Percentiles rank a stretch among this genome's conserved stretches.
Evolutionary conservation across 1,284 basidiomycete species (phyloP).

Genomic region (Malassezia dermatis): DNA sequence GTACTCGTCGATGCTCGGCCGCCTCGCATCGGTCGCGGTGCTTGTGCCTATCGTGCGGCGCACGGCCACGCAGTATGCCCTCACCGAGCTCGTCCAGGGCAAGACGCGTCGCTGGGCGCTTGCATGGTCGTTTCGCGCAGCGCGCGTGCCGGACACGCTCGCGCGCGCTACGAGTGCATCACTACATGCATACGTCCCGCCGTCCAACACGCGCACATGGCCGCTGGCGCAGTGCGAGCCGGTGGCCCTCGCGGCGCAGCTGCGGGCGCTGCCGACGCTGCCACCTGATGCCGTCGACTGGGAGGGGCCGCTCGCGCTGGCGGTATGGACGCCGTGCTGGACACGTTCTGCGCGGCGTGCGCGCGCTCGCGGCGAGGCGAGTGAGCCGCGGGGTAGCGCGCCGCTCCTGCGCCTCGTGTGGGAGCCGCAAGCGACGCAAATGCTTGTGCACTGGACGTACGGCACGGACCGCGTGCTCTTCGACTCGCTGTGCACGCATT

Average conservation of each 20-base stretch:
- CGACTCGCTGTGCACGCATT: constrained; percentile 11
- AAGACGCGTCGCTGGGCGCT: constrained; percentile 78
- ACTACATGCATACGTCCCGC: background rate
- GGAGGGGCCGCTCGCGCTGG: background rate
- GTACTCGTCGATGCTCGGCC: constrained; percentile 85
- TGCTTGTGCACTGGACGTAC: constrained; percentile 12
- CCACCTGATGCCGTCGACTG: constrained; percentile 2
- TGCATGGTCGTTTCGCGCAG: constrained; percentile 65
- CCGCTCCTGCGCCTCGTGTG: background rate
- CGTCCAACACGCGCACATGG: background rate
- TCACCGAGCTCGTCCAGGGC: constrained; percentile 72
- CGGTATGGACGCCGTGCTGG: constrained; percentile 12
- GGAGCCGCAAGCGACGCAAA: background rate
- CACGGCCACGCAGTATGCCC: constrained; percentile 59
- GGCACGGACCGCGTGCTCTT: constrained; percentile 12
- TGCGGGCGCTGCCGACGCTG: background rate
- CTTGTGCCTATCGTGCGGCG: constrained; percentile 57
- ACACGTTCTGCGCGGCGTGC: constrained; percentile 15
- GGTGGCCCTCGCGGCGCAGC: background rate
- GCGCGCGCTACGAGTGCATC: constrained; percentile 26
- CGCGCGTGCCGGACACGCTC: constrained; percentile 51
- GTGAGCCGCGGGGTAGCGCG: background rate
- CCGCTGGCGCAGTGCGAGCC: background rate
- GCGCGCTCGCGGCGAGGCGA: background rate
- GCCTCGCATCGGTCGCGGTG: constrained; percentile 60